These are phyloP conservation scores for Fusarium pseudoanthophilum DNA, from an alignment of 2,329 filamentous ascomycete genomes.

Conservation along the genomic window DNA sequence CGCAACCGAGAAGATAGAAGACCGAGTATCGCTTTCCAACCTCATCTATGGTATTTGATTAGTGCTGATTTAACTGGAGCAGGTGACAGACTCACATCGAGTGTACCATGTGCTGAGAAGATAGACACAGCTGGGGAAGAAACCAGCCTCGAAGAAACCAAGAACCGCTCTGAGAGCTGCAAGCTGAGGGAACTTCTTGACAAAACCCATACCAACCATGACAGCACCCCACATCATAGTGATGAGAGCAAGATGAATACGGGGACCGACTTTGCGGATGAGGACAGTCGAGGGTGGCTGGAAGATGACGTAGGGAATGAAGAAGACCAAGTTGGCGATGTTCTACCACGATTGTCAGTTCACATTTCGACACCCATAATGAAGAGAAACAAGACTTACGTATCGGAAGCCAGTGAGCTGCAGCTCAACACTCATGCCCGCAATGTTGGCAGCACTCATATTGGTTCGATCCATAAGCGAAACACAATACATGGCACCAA, in stretches of 20 bases:
- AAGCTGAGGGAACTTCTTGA: slow-evolving; percentile 61
- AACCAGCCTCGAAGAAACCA: slow-evolving; percentile 75
- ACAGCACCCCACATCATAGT: slow-evolving; percentile 68
- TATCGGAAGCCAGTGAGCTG: slow-evolving; percentile 58
- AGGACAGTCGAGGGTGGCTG: slow-evolving; percentile 77
- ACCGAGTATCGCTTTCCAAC: slow-evolving; percentile 75
- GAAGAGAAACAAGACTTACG: slow-evolving; percentile 44
- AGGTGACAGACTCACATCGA: slow-evolving; percentile 59
- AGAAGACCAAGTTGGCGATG: slow-evolving; percentile 79
- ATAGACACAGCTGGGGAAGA: slow-evolving; percentile 77
- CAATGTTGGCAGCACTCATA: slow-evolving; percentile 76
- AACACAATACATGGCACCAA: slow-evolving; percentile 77
- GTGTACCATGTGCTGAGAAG: slow-evolving; percentile 80
- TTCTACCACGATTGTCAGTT: slow-evolving; percentile 51
- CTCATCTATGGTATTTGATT: slow-evolving; percentile 59
- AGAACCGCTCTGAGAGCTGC: slow-evolving; percentile 67
- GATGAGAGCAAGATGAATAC: slow-evolving; percentile 64
- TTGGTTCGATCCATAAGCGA: slow-evolving; percentile 85
- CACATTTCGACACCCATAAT: accelerated
- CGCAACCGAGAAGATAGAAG: slow-evolving; percentile 76
- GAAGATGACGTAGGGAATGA: slow-evolving; percentile 77
- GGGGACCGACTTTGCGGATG: slow-evolving; percentile 73
- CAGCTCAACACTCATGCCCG: slow-evolving; percentile 67
- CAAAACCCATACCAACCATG: slow-evolving; percentile 75
- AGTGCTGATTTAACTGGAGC: not conserved